Evolutionary conservation across 164 flowering plant genomes (phyloP), one percentile per base, ranked within the genome.

Genomic region (Magnolia kwangsiensis): DNA sequence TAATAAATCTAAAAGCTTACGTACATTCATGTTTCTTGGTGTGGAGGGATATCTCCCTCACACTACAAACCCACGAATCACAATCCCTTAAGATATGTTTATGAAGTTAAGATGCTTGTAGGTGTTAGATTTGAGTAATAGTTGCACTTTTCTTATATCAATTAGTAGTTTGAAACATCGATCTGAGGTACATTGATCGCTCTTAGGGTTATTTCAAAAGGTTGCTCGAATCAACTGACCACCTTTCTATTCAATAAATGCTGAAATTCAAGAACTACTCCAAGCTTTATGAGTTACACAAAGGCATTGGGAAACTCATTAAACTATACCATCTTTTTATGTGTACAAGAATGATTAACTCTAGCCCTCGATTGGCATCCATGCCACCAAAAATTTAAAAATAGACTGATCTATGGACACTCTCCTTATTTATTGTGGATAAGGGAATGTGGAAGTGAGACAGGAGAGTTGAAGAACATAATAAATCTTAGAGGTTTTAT

Each of bases 361-460:
- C 45, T 37, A 6, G 45, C 45, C 6, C 45, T 37, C 7, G 45
- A 37, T 37, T 31, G 24, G 27, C 8, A 20, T 21, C 31, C 50
- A 66, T 64, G 29, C 75, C 71, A 59, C 65, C 45, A 3, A 55
- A 29, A n/a, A 19, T 75, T 31, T 67, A 71, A 20, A 51, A 23
- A 63, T 66, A 74, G 21, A 70, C 64, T n/a, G 8, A 24, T 20
- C 74, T 70, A n/a, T 59, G 31, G 16, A 65, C 73, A 27, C 31
- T 75, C 31, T 18, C 69, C n/a, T 13, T 18, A 23, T 79, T 74
- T 37, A 10, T 51, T 75, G 78, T 75, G n/a, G 78, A 71, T 4
- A 74, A 9, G 19, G 67, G 27, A 14, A 14, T 27, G n/a, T 24
- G 74, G 67, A 66, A 11, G 58, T 2, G 37, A 55, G 9, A 76